Evolutionary conservation across 1,284 basidiomycete species (phyloP).

Genomic region (Naganishia liquefaciens): DNA sequence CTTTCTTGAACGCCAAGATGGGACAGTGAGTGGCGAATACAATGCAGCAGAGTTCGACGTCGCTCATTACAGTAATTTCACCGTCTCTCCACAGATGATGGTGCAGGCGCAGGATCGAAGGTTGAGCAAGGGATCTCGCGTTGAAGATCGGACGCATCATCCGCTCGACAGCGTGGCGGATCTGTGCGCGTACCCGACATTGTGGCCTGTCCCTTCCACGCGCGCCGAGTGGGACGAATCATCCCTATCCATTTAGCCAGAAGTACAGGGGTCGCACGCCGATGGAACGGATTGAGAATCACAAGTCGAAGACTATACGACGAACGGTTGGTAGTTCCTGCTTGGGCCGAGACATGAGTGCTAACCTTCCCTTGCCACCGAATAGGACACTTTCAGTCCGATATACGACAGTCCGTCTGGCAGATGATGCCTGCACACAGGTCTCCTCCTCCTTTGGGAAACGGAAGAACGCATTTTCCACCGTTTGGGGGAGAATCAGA

Average conservation of each 20-base stretch:
- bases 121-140: neutral
- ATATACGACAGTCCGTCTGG: no score
- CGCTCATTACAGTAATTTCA: neutral
- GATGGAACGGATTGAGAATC: conserved; percentile 5
- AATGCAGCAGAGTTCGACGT: neutral
- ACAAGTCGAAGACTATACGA: no score
- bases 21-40: conserved; percentile 28
- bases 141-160: neutral
- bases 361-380: no score
- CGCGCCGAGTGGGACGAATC: neutral
- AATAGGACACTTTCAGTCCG: no score
- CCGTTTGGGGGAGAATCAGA: neutral
- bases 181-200: neutral
- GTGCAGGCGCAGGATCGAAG: neutral
- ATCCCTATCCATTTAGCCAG: no score
- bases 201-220: neutral
- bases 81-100: neutral
- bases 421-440: no score
- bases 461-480: neutral
- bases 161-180: neutral
- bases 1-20: conserved; percentile 31
- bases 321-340: no score
- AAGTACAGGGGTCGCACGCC: no score
- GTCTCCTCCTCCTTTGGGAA: no score
- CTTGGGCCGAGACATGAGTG: no score